These are phyloP conservation scores for Davidsoniella virescens DNA, from an alignment of 2,329 filamentous ascomycete species.

Conservation along the genomic window DNA sequence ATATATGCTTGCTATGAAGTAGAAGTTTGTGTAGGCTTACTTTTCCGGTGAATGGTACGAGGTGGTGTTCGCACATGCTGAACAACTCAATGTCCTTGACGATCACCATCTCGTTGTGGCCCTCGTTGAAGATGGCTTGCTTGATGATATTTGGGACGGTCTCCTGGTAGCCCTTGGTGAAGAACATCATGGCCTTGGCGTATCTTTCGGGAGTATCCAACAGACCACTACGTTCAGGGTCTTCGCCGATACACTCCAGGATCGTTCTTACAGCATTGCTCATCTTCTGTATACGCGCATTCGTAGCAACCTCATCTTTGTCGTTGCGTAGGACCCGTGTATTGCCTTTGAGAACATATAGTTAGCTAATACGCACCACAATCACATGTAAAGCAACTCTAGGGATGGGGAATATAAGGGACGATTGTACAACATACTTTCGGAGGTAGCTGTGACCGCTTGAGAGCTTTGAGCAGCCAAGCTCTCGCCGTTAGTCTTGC, in stretches of 20 bases:
- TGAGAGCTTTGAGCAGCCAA: neutral
- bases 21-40: constrained; percentile 27
- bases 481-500: neutral
- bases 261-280: constrained; percentile 47
- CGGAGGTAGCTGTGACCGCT: neutral
- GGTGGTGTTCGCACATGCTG: constrained; percentile 88
- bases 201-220: constrained; percentile 66
- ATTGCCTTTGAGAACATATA: neutral
- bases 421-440: neutral
- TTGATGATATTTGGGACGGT: constrained; percentile 87
- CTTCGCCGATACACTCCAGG: constrained; percentile 53
- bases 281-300: constrained; percentile 38
- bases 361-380: neutral
- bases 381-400: neutral
- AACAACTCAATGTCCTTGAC: constrained; percentile 96
- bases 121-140: constrained; percentile 85
- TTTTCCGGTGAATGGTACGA: constrained; percentile 93
- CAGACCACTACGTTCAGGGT: constrained; percentile 48
- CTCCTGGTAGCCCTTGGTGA: constrained; percentile 94
- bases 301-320: constrained; percentile 8
- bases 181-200: constrained; percentile 86
- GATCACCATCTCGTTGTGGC: constrained; percentile 93
- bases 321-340: constrained; percentile 8
- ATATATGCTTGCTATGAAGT: neutral
- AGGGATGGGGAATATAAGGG: neutral